Percentiles rank a stretch among this genome's conserved stretches.
These are phyloP conservation scores for Cynanchum wilfordii DNA, from an alignment of 257 asterid genomes.

Conservation along the genomic window DNA sequence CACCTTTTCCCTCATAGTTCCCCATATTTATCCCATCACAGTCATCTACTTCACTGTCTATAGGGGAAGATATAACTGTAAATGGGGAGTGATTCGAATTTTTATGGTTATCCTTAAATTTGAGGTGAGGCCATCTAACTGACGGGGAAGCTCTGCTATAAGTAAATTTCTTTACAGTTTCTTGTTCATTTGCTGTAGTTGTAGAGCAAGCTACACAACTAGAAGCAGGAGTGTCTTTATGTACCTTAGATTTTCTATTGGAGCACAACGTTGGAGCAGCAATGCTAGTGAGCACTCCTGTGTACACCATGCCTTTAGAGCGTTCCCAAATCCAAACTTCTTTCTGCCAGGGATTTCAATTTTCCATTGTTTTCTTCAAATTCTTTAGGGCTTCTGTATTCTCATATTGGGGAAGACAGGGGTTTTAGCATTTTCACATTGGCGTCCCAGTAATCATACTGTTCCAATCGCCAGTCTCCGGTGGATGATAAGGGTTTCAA, in stretches of 20 bases:
- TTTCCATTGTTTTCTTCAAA: background rate
- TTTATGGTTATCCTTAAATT: constrained; percentile 37
- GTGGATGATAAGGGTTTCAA: background rate
- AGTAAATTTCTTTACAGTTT: constrained; percentile 47
- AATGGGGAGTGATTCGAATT: constrained; percentile 19
- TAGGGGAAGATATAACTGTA: constrained; percentile 16
- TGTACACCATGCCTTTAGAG: constrained; percentile 36
- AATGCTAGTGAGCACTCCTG: constrained; percentile 45
- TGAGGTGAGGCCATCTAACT: constrained; percentile 92
- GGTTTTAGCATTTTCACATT: background rate
- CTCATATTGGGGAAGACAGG: background rate
- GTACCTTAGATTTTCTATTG: constrained; percentile 40
- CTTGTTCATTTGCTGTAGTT: constrained; percentile 36
- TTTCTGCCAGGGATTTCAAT: background rate
- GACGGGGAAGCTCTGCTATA: constrained; percentile 88
- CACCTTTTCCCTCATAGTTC: constrained; percentile 16
- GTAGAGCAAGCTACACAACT: constrained; percentile 47
- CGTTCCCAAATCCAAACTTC: background rate
- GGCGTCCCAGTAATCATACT: background rate
- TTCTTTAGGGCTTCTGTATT: background rate
- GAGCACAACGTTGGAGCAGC: constrained; percentile 37
- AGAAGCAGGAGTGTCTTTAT: constrained; percentile 21
- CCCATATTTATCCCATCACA: constrained; percentile 11
- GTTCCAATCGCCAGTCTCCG: background rate
- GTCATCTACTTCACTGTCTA: constrained; percentile 13